phyloP scores from a whole-genome alignment of 345 rosid genomes.

The Eutrema heterophyllum region DNA sequence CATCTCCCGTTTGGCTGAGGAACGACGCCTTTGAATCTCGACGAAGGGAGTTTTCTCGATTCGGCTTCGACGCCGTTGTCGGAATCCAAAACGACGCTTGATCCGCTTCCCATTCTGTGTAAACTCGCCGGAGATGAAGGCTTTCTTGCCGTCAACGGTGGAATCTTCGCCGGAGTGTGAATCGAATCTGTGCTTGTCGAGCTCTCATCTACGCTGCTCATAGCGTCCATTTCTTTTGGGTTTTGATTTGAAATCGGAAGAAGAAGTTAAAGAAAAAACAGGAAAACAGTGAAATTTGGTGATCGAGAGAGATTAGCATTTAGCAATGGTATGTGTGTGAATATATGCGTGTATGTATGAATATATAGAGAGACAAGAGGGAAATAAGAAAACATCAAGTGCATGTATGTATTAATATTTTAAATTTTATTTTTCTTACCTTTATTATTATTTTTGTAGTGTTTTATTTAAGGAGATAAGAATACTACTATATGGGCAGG shows the following conservation, averaged over 20 bases:
- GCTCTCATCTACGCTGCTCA: constrained; percentile 24
- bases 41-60: constrained; percentile 77
- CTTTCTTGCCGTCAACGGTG: background rate
- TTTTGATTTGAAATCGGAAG: background rate
- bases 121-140: constrained; percentile 32
- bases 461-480: constrained; percentile 3
- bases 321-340: constrained; percentile 3
- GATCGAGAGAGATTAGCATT: constrained; percentile 11
- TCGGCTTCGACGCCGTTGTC: constrained; percentile 70
- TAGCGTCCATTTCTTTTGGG: background rate
- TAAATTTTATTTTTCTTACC: background rate
- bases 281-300: constrained; percentile 14
- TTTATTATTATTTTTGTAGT: background rate
- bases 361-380: constrained; percentile 22
- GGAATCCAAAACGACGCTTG: constrained; percentile 48
- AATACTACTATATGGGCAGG: constrained; percentile 17
- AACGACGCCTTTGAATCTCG: constrained; percentile 93
- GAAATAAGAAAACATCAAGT: constrained; percentile 27
- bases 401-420: constrained; percentile 20
- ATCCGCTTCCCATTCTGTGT: constrained; percentile 55
- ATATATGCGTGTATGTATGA: background rate
- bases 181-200: constrained; percentile 1
- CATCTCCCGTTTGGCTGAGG: constrained; percentile 95
- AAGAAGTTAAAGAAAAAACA: background rate
- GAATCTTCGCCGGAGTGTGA: background rate